Evolutionary conservation across 2,329 filamentous ascomycete species (phyloP).

Genomic region (Boeremia exigua): DNA sequence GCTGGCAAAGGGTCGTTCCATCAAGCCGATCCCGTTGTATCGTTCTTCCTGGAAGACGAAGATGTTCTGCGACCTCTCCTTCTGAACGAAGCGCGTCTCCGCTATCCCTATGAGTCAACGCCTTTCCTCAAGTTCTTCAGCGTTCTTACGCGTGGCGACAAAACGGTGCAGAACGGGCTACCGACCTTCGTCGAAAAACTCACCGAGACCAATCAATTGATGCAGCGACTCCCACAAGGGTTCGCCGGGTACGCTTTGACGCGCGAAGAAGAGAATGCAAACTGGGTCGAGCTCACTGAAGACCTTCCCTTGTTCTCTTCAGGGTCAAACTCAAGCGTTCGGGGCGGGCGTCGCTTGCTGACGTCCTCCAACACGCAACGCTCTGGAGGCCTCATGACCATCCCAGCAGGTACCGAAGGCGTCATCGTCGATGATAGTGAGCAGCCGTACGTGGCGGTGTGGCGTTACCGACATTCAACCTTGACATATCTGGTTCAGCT

Average conservation of each 20-base stretch:
- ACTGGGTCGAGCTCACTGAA: conserved; percentile 72
- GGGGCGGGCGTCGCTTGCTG: conserved; percentile 34
- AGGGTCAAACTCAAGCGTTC: conserved; percentile 21
- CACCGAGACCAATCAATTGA: conserved; percentile 74
- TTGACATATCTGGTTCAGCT: conserved; percentile 80
- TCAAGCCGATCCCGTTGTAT: conserved; percentile 48
- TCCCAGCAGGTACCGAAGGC: conserved; percentile 70
- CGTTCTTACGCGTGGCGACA: conserved; percentile 61
- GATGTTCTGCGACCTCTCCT: conserved; percentile 61
- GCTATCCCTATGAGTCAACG: conserved; percentile 84
- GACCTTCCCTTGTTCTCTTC: conserved; percentile 68
- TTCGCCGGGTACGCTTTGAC: conserved; percentile 80
- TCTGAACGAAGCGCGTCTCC: conserved; percentile 72
- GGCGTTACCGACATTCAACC: conserved; percentile 77
- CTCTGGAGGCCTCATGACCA: conserved; percentile 59
- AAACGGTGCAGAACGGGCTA: conserved; percentile 56
- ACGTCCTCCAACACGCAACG: conserved; percentile 16
- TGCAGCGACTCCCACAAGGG: conserved; percentile 72
- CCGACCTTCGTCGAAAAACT: conserved; percentile 66
- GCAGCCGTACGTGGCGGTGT: conserved; percentile 76
- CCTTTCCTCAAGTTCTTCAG: conserved; percentile 78
- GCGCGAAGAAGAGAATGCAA: conserved; percentile 84
- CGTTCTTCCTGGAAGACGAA: conserved; percentile 63
- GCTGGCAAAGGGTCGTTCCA: conserved; percentile 26
- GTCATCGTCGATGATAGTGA: conserved; percentile 75